Evolutionary conservation across 192 early-diverging fungal species (phyloP), one percentile per base, ranked within the genome.

Genomic region (Coemansia sp.): DNA sequence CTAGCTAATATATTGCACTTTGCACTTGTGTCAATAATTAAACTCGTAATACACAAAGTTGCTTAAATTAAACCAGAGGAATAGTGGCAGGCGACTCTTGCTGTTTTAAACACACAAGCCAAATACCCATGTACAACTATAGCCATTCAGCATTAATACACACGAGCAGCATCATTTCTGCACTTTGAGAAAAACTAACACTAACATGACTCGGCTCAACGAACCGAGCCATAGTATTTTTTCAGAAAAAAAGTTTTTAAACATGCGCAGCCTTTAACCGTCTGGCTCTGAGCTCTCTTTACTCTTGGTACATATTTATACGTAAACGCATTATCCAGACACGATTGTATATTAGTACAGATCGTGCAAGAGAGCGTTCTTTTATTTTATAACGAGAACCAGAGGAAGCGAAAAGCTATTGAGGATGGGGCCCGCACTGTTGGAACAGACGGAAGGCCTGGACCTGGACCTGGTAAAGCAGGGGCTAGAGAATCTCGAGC

Each of bases 381-480:
- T 32, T 50, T 50, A 21, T 50, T 50, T 50, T 50, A 53, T 17
- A 55, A 55, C 53, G 29, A 27, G 23, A 27, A 24, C 53, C 24
- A 48, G 52, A 48, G 29, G 39, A 4, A 41, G 67, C 39, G 32
- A 32, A 32, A 6, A 32, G 7, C 5, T 32, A 32, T 32, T 32
- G 32, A 32, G 32, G 32, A 32, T 32, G 32, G 32, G 32, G 32
- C 32, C 29, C 29, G 47, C n/a, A 6, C 15, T 49, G 7, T 22
- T 17, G 47, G 47, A 49, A 21, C 47, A 49, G 6, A 12, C 43
- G 14, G 43, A 17, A 12, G 43, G 47, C n/a, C 12, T 29, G 24
- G 53, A 27, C 53, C 55, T 78, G 49, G 76, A 73, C 14, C n/a
- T 57, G 58, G 77, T 80, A 4, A 60, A 74, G 56, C 57, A 55